These are phyloP conservation scores for Podaxis carcinomalis DNA, from an alignment of 768 basidiomycete genomes.

Conservation along the genomic window DNA sequence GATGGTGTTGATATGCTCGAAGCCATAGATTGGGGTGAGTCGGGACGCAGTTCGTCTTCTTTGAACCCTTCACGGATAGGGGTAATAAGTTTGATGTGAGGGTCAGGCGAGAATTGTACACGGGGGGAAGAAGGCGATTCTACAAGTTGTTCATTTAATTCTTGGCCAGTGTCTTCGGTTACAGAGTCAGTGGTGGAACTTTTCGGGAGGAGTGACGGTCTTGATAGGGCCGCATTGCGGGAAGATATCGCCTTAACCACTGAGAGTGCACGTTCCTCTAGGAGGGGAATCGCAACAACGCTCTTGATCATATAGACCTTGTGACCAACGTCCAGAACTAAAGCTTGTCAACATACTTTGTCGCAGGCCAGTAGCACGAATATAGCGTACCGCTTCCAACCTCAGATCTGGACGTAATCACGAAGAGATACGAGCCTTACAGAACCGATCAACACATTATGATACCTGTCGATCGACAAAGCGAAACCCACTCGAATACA, in stretches of 20 bases:
- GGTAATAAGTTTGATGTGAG: conserved; percentile 42
- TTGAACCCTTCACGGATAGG: conserved; percentile 27
- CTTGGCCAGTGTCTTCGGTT: conserved; percentile 15
- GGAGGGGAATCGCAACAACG: conserved; percentile 69
- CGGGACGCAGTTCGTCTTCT: conserved; percentile 23
- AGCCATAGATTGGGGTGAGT: conserved; percentile 37
- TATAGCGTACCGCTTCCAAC: conserved; percentile 60
- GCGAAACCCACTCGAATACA: conserved; percentile 58
- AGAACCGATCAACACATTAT: conserved; percentile 9
- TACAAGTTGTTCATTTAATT: conserved; percentile 1
- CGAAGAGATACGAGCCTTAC: conserved; percentile 71
- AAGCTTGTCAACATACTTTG: not conserved
- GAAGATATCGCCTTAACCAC: conserved; percentile 48
- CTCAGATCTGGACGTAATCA: conserved; percentile 58
- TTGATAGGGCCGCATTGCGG: conserved; percentile 39
- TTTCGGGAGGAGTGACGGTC: conserved; percentile 41
- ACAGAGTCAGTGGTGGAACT: not conserved
- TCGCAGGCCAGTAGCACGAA: conserved; percentile 4
- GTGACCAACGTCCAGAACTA: conserved; percentile 64
- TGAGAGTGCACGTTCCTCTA: conserved; percentile 54
- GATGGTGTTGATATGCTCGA: conserved; percentile 55
- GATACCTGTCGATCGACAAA: conserved; percentile 3
- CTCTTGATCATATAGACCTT: conserved; percentile 65
- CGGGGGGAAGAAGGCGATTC: conserved; percentile 22
- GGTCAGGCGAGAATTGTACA: conserved; percentile 51